These are phyloP conservation scores for Clarireedia homoeocarpa DNA, from an alignment of 2,329 filamentous ascomycete species.

Conservation along the genomic window DNA sequence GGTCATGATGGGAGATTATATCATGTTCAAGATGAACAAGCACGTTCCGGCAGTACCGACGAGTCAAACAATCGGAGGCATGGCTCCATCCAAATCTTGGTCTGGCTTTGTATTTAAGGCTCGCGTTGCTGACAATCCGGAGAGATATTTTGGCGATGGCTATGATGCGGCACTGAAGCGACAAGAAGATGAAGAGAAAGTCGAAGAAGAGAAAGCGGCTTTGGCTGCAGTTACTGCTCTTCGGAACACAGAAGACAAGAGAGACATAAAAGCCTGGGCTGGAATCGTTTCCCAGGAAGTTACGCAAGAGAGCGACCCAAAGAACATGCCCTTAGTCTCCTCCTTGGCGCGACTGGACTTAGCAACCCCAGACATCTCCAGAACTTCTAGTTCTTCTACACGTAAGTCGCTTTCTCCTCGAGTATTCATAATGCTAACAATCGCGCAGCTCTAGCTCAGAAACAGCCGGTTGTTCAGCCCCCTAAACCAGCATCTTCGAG, in stretches of 20 bases:
- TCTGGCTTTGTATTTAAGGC: constrained; percentile 12
- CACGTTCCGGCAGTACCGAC: constrained; percentile 1
- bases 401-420: no score
- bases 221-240: background rate
- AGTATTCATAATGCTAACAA: no score
- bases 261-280: constrained; percentile 1
- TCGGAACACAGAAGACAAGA: background rate
- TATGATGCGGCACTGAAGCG: constrained; percentile 1
- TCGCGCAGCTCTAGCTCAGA: no score
- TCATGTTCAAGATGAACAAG: constrained; percentile 8
- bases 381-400: no score
- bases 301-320: background rate
- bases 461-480: no score
- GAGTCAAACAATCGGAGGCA: background rate
- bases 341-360: background rate
- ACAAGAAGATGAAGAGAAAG: background rate
- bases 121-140: constrained; percentile 15
- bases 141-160: constrained; percentile 3
- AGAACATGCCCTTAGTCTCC: background rate
- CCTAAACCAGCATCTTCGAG: no score
- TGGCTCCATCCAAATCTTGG: constrained; percentile 4
- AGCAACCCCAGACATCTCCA: no score
- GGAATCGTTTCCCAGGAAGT: background rate
- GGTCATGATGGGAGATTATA: background rate
- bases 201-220: background rate